Percentiles rank a stretch among this genome's conserved stretches.
Conservation (phyloP, 2,329 filamentous ascomycete genomes). For the Colletotrichum echinochloae region DNA sequence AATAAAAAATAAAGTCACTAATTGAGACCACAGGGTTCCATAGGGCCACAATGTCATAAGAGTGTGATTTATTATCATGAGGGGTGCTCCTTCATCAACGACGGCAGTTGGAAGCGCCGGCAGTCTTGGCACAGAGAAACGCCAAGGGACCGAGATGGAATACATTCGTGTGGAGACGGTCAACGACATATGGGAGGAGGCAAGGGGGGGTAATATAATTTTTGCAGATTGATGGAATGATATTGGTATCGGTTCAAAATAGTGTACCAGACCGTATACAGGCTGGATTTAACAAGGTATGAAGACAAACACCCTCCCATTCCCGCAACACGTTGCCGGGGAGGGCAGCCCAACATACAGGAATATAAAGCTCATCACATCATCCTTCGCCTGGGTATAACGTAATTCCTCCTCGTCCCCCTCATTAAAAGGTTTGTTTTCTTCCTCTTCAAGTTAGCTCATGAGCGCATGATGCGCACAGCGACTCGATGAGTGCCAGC, state of each 20-base stretch:
- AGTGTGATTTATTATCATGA: not conserved
- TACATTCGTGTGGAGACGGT: too few relatives aligned
- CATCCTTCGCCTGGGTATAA: constrained; percentile 34
- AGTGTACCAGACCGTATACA: not conserved
- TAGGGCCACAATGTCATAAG: not conserved
- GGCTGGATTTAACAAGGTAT: not conserved
- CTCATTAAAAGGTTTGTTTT: not conserved
- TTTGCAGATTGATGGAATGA: not conserved
- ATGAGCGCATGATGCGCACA: not conserved
- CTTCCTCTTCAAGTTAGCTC: too few relatives aligned
- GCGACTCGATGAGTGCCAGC: not conserved
- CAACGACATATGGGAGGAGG: too few relatives aligned
- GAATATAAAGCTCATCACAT: constrained; percentile 22
- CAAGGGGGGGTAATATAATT: too few relatives aligned
- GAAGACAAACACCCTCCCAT: not conserved
- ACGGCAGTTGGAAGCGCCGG: constrained; percentile 27
- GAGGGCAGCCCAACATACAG: not conserved
- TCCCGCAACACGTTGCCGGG: not conserved
- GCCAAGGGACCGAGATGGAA: not conserved
- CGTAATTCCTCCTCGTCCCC: not conserved
- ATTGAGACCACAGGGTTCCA: too few relatives aligned
- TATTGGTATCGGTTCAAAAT: constrained; percentile 7
- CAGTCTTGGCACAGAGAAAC: constrained; percentile 14
- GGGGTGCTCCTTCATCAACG: not conserved
- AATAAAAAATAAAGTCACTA: not conserved